Evolutionary conservation across 2,329 filamentous ascomycete genomes (phyloP).

Genomic region (Aspergillus melleus): DNA sequence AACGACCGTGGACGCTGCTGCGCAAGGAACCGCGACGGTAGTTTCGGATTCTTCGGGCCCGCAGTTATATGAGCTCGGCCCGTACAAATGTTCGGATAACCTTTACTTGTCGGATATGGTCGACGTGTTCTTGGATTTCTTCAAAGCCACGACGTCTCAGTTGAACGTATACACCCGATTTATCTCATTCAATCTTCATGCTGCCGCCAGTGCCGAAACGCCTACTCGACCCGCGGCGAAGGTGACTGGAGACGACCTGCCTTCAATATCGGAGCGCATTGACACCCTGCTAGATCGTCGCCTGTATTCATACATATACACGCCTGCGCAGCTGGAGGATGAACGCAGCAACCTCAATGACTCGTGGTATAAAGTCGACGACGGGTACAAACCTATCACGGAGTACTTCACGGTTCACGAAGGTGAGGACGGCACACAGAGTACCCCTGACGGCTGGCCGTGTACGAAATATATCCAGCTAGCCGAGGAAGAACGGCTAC

Average conservation of each 20-base stretch:
- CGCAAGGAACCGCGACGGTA: constrained; percentile 24
- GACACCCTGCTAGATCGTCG: constrained; percentile 50
- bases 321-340: constrained; percentile 47
- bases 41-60: constrained; percentile 24
- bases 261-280: constrained; percentile 45
- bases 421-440: constrained; percentile 36
- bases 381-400: constrained; percentile 46
- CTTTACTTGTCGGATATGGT: constrained; percentile 54
- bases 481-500: constrained; percentile 52
- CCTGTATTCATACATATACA: constrained; percentile 56
- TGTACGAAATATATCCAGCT: constrained; percentile 60
- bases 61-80: constrained; percentile 51
- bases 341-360: constrained; percentile 59
- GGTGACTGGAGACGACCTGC: constrained; percentile 46
- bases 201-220: constrained; percentile 46
- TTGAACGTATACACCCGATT: constrained; percentile 56
- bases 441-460: constrained; percentile 64
- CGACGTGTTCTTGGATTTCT: constrained; percentile 53
- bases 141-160: constrained; percentile 54
- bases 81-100: constrained; percentile 55
- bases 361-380: constrained; percentile 55
- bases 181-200: constrained; percentile 61
- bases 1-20: constrained; percentile 20
- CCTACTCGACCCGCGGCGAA: constrained; percentile 45
- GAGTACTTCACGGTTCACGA: constrained; percentile 54